A percentile compares a stretch with the other conserved stretches of the same genome.
These are phyloP conservation scores for Setaria italica DNA, from an alignment of 202 grass and related monocot species.

Conservation along the genomic window DNA sequence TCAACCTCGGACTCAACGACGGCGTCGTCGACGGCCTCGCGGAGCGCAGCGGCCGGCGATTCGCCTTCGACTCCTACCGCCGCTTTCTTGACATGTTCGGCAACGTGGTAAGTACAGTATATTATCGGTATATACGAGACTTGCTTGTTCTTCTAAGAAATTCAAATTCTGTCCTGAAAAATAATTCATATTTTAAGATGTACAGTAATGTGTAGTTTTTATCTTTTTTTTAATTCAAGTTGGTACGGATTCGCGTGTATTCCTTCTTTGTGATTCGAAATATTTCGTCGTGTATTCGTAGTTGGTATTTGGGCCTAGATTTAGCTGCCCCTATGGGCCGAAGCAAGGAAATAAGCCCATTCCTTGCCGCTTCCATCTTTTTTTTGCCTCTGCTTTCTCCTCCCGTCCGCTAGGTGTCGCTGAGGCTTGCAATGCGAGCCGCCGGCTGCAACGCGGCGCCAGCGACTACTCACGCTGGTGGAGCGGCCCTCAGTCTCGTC, in stretches of 20 bases:
- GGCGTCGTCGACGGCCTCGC: slow-evolving; percentile 49
- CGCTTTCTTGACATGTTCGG: slow-evolving; percentile 65
- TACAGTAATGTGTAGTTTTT: too few relatives aligned
- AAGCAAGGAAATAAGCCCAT: too few relatives aligned
- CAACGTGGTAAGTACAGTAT: slow-evolving; percentile 36
- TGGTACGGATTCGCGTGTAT: too few relatives aligned
- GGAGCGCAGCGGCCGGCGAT: slow-evolving; percentile 37
- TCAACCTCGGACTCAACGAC: slow-evolving; percentile 64
- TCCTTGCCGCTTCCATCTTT: background rate
- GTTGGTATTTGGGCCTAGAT: background rate
- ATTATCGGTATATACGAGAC: background rate
- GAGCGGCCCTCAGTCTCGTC: background rate
- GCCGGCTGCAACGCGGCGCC: background rate
- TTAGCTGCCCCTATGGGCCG: background rate
- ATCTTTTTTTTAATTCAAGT: too few relatives aligned
- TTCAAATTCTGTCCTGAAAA: background rate
- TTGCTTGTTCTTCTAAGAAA: background rate
- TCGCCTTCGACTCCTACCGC: slow-evolving; percentile 67
- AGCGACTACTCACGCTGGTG: background rate
- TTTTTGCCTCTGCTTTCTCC: background rate
- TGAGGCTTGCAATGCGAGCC: background rate
- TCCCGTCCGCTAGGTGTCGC: background rate
- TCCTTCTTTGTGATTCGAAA: too few relatives aligned
- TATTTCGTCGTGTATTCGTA: too few relatives aligned
- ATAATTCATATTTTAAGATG: background rate